Evolutionary conservation across 371 early-diverging fungal species (phyloP), one percentile per base, ranked within the genome.

Genomic region (Entomophthora muscae): DNA sequence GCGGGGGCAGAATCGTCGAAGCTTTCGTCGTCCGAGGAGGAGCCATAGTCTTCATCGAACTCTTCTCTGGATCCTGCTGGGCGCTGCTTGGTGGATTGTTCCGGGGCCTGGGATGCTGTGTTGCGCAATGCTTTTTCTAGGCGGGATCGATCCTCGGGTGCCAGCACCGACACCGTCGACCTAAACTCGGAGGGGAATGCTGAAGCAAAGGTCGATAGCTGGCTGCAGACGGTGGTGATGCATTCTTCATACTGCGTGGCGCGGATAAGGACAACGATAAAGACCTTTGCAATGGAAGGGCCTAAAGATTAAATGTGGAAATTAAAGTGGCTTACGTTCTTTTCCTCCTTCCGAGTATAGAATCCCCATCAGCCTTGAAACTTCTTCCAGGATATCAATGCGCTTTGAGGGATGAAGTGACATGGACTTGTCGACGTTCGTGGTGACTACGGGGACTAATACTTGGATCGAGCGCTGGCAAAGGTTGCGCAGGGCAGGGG

Each of bases 271-370:
- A 52, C 53, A 7, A 10, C 51, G 2, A 61, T 22, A 12, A 61
- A 52, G 17, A 61, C 23, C 27, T 53, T 61, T 3, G 32, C 32
- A 2, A 61, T 32, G 22, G 62, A 61, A 42, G 13, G 5, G 3
- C 62, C 32, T 32, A 32, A 21, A 52, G 27, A n/a, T 61, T 17
- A 27, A n/a, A 61, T 17, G 52, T 29, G 22, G 24, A 17, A 26
- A 21, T 23, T 3, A 59, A 13, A 52, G 23, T 61, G 24, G 26
- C 59, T 58, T 58, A 58, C 59, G 24, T 32, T 58, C 59, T 13
- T 21, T 52, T 51, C 22, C 12, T 1, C 26, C 62, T 7, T 23
- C 53, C 52, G 12, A 7, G 22, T 32, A 61, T 3, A 61, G 52
- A 13, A 29, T 42, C 10, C 22, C n/a, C 21, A 61, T 13, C 21